A percentile compares a stretch with the other conserved stretches of the same genome.
Evolutionary conservation across 2,329 filamentous ascomycete genomes (phyloP).

Genomic region (Metarhizium humberi): DNA sequence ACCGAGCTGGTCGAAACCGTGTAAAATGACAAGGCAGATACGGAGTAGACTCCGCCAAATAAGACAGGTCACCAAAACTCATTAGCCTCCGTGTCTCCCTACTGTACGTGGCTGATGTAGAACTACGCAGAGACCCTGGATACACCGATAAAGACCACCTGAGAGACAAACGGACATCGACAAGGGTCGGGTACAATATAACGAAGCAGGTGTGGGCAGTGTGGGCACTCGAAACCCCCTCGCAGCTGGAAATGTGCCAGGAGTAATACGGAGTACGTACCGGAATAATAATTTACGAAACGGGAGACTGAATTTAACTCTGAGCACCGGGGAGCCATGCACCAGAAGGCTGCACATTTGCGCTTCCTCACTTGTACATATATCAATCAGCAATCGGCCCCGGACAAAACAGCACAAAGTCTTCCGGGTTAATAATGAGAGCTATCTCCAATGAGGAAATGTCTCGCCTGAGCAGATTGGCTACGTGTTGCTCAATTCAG

Average conservation of each 20-base stretch:
- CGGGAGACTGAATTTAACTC: neutral
- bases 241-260: neutral
- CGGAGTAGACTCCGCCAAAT: neutral
- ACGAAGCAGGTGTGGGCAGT: neutral
- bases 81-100: neutral
- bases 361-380: too few relatives aligned
- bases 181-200: neutral
- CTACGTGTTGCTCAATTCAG: too few relatives aligned
- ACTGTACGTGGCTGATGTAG: neutral
- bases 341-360: too few relatives aligned
- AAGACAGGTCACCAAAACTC: neutral
- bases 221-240: neutral
- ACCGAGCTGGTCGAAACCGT: neutral
- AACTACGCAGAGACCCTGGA: neutral
- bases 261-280: neutral
- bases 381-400: too few relatives aligned
- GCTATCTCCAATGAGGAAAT: too few relatives aligned
- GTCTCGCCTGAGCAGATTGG: too few relatives aligned
- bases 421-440: too few relatives aligned
- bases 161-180: neutral
- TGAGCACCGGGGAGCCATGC: too few relatives aligned
- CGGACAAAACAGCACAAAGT: too few relatives aligned
- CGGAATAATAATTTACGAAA: neutral
- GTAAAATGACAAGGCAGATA: neutral
- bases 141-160: conserved; percentile 1